Base-by-base conservation (phyloP, 202 grass and related monocot species). In the Elaeis oleifera region DNA sequence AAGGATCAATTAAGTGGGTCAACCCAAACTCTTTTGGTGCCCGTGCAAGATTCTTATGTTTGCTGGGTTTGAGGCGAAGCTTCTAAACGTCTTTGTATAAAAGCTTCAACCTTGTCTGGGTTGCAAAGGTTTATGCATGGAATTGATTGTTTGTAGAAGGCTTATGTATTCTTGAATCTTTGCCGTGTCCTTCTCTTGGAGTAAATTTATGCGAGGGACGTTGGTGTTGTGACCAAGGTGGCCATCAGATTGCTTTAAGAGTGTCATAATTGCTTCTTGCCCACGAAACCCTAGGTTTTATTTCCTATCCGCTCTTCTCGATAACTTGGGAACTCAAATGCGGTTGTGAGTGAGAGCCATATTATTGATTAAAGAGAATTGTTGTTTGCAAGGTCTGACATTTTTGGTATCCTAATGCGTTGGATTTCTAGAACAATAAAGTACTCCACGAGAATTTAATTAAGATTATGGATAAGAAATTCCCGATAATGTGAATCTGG, bases 291-390 rank as follows among this genome's bases (percentile, higher is more conserved):
- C 57, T 27, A 71, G 18, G 50, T 24, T 50, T 18, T 64, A 57
- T 71, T 70, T 54, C 8, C 56, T 52, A 63, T 23, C 5, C 61
- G 44, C 27, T 63, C 25, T 63, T 54, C 26, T 39, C 28, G 3
- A 50, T 63, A 29, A 15, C 8, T 13, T 16, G 26, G 63, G 18
- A 70, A 55, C 27, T 48, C 16, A 59, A 29, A 59, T 61, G 50
- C 64, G 65, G 51, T 70, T 57, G 50, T 71, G 68, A 64, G 50
- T 71, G 68, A 71, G 75, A 71, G 66, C 75, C 75, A 54, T 50
- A 64, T 20, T 20, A 0, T 70, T 23, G 58, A 53, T 27, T 57
- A 53, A 63, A 22, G 44, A 51, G 54, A 59, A 49, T 55, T 22
- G 16, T 27, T 71, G 56, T 54, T 64, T 6, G 32, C 67, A 71